Evolutionary conservation across 1,284 basidiomycete genomes (phyloP).

Genomic region (Dichomitus squalens): DNA sequence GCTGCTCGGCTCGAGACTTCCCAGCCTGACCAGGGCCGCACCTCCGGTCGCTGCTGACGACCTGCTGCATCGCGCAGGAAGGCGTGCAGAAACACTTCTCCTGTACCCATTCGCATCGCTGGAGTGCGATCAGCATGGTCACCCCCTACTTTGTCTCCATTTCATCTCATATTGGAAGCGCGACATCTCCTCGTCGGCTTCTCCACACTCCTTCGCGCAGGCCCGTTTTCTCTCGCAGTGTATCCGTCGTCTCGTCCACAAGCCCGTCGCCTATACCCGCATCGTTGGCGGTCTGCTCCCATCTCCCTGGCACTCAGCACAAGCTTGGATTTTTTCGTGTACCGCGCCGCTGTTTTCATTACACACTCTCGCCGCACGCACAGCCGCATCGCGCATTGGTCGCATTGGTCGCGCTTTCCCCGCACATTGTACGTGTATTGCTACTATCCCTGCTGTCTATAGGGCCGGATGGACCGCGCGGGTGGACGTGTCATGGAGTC

Average conservation of each 20-base stretch:
- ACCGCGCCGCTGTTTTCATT: conserved; percentile 1
- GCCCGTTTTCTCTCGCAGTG: neutral
- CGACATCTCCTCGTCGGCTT: conserved; percentile 9
- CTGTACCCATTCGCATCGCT: conserved; percentile 3
- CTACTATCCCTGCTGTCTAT: conserved; percentile 5
- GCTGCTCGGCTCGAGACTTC: neutral
- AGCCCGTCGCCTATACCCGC: conserved; percentile 24
- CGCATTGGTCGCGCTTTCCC: conserved; percentile 7
- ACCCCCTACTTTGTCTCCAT: neutral
- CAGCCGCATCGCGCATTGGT: conserved; percentile 12
- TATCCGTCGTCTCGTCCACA: conserved; percentile 1
- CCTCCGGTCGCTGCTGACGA: neutral
- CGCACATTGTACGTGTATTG: conserved; percentile 22
- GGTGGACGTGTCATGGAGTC: neutral
- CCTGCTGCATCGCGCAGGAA: neutral
- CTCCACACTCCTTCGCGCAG: conserved; percentile 5
- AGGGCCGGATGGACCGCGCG: conserved; percentile 20
- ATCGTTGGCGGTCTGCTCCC: conserved; percentile 20
- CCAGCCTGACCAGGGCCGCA: neutral
- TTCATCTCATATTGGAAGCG: conserved; percentile 6
- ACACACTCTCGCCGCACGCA: neutral
- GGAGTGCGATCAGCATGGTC: conserved; percentile 2
- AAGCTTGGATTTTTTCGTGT: neutral
- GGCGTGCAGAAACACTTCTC: neutral
- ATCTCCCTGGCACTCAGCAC: conserved; percentile 6